Percentiles rank a stretch among this genome's conserved stretches.
These are phyloP conservation scores for Vigna hirtella DNA, from an alignment of 306 rosid species.

Conservation along the genomic window DNA sequence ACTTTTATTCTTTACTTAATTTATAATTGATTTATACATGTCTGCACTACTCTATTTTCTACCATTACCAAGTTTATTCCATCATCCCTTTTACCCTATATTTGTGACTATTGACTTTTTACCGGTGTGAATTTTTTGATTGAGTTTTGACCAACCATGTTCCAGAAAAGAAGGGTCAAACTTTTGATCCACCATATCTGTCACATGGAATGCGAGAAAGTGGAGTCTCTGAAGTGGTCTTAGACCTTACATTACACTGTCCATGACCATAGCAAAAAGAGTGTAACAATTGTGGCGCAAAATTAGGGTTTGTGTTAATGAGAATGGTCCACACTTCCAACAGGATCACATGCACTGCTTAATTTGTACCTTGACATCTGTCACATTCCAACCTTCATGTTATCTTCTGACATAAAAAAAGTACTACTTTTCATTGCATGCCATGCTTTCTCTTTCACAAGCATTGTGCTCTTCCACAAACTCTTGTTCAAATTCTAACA, in stretches of 20 bases:
- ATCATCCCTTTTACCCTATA: too few species aligned
- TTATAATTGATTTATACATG: too few species aligned
- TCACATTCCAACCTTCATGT: slow-evolving; percentile 12
- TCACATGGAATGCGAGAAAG: too few species aligned
- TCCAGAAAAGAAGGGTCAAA: background rate
- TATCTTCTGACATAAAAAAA: slow-evolving; percentile 16
- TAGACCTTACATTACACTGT: background rate
- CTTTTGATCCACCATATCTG: background rate
- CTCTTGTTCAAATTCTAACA: background rate
- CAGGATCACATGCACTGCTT: slow-evolving; percentile 44
- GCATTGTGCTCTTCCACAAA: background rate
- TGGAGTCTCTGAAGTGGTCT: background rate
- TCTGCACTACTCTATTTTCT: too few species aligned
- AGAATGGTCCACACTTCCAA: slow-evolving; percentile 9
- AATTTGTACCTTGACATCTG: slow-evolving; percentile 29
- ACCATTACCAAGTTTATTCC: too few species aligned
- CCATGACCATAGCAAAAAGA: slow-evolving; percentile 7
- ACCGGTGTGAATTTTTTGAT: too few species aligned
- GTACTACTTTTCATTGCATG: background rate
- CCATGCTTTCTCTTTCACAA: background rate
- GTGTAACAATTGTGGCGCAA: slow-evolving; percentile 52
- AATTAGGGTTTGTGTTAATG: slow-evolving; percentile 43
- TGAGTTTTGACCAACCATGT: background rate
- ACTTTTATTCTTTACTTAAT: too few species aligned
- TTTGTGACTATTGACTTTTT: too few species aligned